These are phyloP conservation scores for Nigrograna mackinnonii DNA, from an alignment of 2,329 filamentous ascomycete species.

Conservation along the genomic window DNA sequence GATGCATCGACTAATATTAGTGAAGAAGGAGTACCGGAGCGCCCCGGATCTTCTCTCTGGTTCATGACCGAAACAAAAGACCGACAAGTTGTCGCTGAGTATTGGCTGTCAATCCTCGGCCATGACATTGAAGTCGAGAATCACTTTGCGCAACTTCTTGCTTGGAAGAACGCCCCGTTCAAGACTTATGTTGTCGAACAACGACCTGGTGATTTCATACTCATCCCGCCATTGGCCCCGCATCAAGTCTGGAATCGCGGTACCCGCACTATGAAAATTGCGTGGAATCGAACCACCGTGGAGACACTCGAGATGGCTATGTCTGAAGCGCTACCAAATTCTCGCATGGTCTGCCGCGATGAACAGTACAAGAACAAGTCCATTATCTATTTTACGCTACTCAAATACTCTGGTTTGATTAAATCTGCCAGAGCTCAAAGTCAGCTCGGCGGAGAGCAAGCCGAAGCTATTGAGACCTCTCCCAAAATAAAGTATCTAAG, in stretches of 20 bases:
- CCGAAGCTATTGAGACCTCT: conserved; percentile 40
- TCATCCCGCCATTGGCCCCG: conserved; percentile 89
- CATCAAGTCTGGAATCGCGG: conserved; percentile 99
- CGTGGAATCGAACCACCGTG: conserved; percentile 94
- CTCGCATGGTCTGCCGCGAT: conserved; percentile 89
- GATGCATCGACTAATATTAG: conserved; percentile 72
- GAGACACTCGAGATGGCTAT: conserved; percentile 88
- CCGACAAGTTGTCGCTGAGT: conserved; percentile 85
- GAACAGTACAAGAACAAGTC: conserved; percentile 99
- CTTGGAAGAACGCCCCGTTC: conserved; percentile 94
- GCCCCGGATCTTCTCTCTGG: conserved; percentile 90
- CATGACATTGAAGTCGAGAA: conserved; percentile 97
- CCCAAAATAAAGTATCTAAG: conserved; percentile 70
- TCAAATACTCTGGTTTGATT: conserved; percentile 71
- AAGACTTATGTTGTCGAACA: conserved; percentile 93
- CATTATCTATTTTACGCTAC: conserved; percentile 84
- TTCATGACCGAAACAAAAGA: conserved; percentile 99
- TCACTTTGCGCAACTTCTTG: conserved; percentile 93
- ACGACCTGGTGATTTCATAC: conserved; percentile 84
- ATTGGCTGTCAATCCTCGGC: conserved; percentile 88
- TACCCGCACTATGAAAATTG: conserved; percentile 94
- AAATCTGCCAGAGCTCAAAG: conserved; percentile 63
- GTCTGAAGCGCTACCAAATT: conserved; percentile 83
- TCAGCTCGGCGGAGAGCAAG: conserved; percentile 44
- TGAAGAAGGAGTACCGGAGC: conserved; percentile 70